Evolutionary conservation across 2,329 filamentous ascomycete species (phyloP), one percentile per base, ranked within the genome.

Genomic region (Aspergillus sp.): DNA sequence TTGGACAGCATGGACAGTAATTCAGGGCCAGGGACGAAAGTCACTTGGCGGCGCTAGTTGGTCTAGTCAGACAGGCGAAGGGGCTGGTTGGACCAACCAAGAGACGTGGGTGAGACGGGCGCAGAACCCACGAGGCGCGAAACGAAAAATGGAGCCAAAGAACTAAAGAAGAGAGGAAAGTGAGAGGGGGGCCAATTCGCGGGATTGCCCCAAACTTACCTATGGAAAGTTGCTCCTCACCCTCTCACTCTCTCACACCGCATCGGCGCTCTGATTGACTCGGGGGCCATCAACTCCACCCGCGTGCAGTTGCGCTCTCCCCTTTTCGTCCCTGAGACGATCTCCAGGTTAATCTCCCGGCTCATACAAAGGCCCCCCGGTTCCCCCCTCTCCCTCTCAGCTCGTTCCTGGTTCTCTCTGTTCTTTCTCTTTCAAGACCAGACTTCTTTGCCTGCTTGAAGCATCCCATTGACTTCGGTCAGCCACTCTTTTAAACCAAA

Each of bases 401-500:
- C 19, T 43, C n/a, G 15, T 19, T 64, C 68, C 67, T 69, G 63
- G 48, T 69, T 65, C 63, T 66, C 60, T 70, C 59, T 62, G 62
- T 68, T 67, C 57, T 70, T 61, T 60, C 70, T 67, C 65, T 62
- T 57, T 54, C 69, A 74, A 73, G 68, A 68, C 62, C 69, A 69
- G 57, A 70, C 71, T 73, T 70, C 67, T 66, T 70, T 59, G 43
- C 65, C 63, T 69, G 63, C 68, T 72, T 68, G 70, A 71, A 68
- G 69, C 70, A 72, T 70, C 68, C 63, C 68, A 65, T 75, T 71
- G 77, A 78, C 77, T 75, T 76, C 77, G 76, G 76, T 79, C 76
- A 70, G 74, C 72, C 76, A 76, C 69, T 78, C 76, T 78, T 77
- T 78, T 65, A 66, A 43, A 45, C 7, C 21, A 50, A 38, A 30